Percentiles rank a stretch among this genome's conserved stretches.
Conservation (phyloP, 192 early-diverging fungal genomes). For the Backusella sp. region DNA sequence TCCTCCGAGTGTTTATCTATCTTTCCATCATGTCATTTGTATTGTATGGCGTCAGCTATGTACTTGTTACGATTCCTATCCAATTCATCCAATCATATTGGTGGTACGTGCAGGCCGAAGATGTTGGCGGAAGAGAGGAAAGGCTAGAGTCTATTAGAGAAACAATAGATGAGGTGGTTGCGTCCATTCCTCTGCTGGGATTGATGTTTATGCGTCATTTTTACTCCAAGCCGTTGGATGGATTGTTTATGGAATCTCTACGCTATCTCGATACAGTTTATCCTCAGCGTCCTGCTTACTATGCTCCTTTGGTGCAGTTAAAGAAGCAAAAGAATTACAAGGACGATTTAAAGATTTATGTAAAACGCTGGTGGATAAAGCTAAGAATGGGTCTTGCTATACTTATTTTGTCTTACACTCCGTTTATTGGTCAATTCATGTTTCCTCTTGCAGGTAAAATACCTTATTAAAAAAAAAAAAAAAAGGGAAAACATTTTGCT, state of each 20-base stretch:
- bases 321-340: conserved; percentile 38
- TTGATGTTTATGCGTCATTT: conserved; percentile 56
- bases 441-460: conserved; percentile 47
- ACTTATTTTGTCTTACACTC: conserved; percentile 47
- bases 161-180: neutral
- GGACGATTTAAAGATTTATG: conserved; percentile 48
- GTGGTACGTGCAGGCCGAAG: conserved; percentile 12
- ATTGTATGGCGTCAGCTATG: conserved; percentile 38
- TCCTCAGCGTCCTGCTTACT: conserved; percentile 38
- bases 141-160: neutral
- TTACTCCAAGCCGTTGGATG: conserved; percentile 58
- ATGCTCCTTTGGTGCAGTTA: conserved; percentile 34
- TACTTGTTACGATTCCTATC: conserved; percentile 45
- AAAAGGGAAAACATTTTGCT: neutral
- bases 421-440: conserved; percentile 49
- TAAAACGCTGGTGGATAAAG: conserved; percentile 43
- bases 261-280: conserved; percentile 37
- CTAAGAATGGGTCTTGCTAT: conserved; percentile 39
- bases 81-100: conserved; percentile 33
- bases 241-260: conserved; percentile 55
- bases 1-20: conserved; percentile 39
- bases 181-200: conserved; percentile 44
- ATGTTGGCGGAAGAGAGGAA: neutral
- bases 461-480: neutral
- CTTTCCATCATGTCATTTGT: conserved; percentile 41